Evolutionary conservation across 2,329 filamentous ascomycete species (phyloP).

Genomic region (Ceratocystis cacaofunesta): DNA sequence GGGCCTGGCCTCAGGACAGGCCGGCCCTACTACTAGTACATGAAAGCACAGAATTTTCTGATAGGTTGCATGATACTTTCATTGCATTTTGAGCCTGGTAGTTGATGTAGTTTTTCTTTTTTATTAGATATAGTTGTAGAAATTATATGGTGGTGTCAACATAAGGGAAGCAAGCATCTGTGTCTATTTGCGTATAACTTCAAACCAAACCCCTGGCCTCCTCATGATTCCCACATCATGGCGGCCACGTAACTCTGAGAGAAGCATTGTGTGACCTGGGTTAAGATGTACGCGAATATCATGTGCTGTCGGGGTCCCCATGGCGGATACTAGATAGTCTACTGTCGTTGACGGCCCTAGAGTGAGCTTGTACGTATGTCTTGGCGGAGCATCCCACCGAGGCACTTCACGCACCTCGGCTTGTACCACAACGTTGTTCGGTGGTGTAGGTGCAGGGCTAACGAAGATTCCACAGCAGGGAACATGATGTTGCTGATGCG

Average conservation of each 20-base stretch:
- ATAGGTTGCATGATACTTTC: not conserved
- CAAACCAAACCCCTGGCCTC: constrained; percentile 6
- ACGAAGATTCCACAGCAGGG: not conserved
- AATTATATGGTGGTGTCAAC: too few relatives aligned
- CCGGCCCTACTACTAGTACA: not conserved
- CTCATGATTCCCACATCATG: constrained; percentile 2
- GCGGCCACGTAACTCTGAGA: not conserved
- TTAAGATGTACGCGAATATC: constrained; percentile 6
- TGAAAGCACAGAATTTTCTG: not conserved
- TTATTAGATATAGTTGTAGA: too few relatives aligned
- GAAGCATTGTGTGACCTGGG: not conserved
- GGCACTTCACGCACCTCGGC: constrained; percentile 6
- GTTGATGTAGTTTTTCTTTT: too few relatives aligned
- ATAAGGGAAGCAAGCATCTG: not conserved
- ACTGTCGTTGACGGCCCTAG: constrained; percentile 1
- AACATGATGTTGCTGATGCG: not conserved
- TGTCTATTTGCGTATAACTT: not conserved
- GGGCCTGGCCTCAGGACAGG: not conserved
- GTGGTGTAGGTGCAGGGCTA: not conserved
- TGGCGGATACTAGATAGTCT: constrained; percentile 4
- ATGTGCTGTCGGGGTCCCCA: not conserved
- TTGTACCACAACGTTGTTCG: not conserved
- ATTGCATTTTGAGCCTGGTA: not conserved
- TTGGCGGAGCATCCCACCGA: not conserved
- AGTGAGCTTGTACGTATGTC: not conserved